phyloP scores from a whole-genome alignment of 225 moss, liverwort and hornwort species.

The Bryoerythrophyllum caledonicum region DNA sequence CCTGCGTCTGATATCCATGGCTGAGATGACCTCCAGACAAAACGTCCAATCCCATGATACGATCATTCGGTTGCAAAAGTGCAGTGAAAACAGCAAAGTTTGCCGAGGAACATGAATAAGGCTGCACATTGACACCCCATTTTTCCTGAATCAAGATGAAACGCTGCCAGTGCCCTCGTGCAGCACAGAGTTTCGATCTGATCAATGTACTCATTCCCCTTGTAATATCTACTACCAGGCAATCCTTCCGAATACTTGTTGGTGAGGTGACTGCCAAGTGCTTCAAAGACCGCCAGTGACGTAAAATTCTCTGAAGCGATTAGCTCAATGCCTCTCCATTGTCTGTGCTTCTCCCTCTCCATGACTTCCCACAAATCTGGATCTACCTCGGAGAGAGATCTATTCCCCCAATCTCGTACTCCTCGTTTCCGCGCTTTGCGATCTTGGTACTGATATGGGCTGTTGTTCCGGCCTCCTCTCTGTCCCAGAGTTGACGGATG shows the following conservation, averaged over 20 bases:
- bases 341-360: constrained; percentile 80
- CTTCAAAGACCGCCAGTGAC: constrained; percentile 81
- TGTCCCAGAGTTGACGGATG: constrained; percentile 35
- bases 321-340: constrained; percentile 83
- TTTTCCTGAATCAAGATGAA: constrained; percentile 70
- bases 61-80: constrained; percentile 79
- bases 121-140: constrained; percentile 97
- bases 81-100: constrained; percentile 90
- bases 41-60: constrained; percentile 91
- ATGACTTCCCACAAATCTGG: constrained; percentile 80
- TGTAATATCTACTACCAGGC: constrained; percentile 77
- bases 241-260: constrained; percentile 96
- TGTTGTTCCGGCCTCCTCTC: constrained; percentile 28
- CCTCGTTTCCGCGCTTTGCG: constrained; percentile 44
- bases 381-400: constrained; percentile 70
- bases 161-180: constrained; percentile 66
- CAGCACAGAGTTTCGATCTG: constrained; percentile 80
- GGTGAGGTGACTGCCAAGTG: constrained; percentile 82
- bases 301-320: constrained; percentile 92
- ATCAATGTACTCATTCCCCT: constrained; percentile 84
- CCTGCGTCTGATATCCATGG: constrained; percentile 51
- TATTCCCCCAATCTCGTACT: constrained; percentile 83
- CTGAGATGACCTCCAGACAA: constrained; percentile 57
- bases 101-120: constrained; percentile 88
- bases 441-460: constrained; percentile 36